A percentile compares a stretch with the other conserved stretches of the same genome.
phyloP scores from a whole-genome alignment of 2,329 filamentous ascomycete species.

The Pseudogymnoascus sp. region DNA sequence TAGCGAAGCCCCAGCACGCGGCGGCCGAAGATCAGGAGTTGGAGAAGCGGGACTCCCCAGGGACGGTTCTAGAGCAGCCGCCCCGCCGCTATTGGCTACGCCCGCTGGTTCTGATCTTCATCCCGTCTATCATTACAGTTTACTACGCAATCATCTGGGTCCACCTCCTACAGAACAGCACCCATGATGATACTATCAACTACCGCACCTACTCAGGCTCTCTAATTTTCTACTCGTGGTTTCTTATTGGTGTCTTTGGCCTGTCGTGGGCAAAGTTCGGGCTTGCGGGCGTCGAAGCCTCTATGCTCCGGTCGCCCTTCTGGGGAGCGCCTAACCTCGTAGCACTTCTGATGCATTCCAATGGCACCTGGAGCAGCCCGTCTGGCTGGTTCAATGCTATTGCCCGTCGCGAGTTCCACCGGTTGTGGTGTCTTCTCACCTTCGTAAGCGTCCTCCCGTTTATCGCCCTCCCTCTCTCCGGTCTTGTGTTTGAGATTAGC shows the following conservation, averaged over 20 bases:
- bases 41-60: neutral
- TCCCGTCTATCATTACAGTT: neutral
- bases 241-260: neutral
- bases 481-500: neutral
- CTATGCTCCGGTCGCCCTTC: neutral
- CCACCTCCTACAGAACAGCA: neutral
- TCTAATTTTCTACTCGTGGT: slow-evolving; percentile 1
- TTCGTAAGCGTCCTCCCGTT: neutral
- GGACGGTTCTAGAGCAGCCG: neutral
- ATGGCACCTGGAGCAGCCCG: neutral
- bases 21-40: neutral
- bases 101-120: neutral
- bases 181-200: neutral
- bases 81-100: neutral
- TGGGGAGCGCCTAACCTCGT: neutral
- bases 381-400: neutral
- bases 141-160: neutral
- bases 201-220: neutral
- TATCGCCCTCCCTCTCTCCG: neutral
- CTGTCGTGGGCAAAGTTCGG: neutral
- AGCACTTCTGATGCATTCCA: neutral
- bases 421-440: neutral
- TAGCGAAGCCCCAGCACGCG: neutral
- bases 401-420: neutral
- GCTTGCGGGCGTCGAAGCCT: neutral